These are phyloP conservation scores for Penicillium thymicola DNA, from an alignment of 2,329 filamentous ascomycete species.

Conservation along the genomic window DNA sequence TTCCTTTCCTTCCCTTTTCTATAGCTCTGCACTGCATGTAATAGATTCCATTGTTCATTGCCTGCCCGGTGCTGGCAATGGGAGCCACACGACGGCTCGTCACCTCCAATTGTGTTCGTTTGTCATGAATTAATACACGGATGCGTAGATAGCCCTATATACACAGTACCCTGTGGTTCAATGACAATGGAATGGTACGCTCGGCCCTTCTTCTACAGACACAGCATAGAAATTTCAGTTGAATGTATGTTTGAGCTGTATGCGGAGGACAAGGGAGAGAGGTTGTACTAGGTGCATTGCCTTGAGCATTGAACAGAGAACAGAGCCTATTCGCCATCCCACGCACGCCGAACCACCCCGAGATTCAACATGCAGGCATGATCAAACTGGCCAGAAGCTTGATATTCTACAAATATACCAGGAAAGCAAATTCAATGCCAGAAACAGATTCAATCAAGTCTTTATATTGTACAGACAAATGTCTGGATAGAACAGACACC, in stretches of 20 bases:
- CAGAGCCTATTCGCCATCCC: not conserved
- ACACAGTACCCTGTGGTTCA: not conserved
- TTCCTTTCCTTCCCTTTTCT: not conserved
- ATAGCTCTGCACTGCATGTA: not conserved
- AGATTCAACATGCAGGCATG: not conserved
- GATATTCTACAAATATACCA: not conserved
- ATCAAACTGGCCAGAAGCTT: not conserved
- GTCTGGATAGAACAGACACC: not conserved
- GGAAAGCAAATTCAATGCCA: not conserved
- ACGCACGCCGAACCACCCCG: not conserved
- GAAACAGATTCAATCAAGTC: conserved; percentile 3
- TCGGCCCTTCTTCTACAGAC: not conserved
- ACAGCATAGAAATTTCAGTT: not conserved
- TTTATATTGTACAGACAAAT: conserved; percentile 9
- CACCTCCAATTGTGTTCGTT: not conserved
- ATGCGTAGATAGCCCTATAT: too few relatives aligned
- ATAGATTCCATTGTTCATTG: not conserved
- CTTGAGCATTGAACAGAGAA: not conserved
- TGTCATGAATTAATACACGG: too few relatives aligned
- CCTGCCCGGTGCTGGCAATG: not conserved
- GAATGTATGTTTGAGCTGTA: not conserved
- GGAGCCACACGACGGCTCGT: too few relatives aligned
- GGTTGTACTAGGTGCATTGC: not conserved
- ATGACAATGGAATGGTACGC: not conserved
- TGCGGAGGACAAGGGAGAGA: not conserved